Conservation (phyloP, 1,284 basidiomycete species). For the Ganoderma boninense region DNA sequence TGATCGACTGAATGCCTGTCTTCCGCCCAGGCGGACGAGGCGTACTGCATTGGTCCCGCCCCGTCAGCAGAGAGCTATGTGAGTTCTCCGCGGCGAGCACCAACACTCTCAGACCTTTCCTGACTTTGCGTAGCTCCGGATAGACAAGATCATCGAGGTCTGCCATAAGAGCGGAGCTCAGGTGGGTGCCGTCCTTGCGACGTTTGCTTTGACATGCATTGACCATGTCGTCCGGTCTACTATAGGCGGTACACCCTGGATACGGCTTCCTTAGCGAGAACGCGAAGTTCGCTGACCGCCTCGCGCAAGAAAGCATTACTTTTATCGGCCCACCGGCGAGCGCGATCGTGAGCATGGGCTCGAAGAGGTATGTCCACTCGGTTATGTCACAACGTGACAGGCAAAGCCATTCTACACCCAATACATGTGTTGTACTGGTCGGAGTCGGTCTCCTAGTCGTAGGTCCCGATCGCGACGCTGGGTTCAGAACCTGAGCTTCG, state of each 20-base stretch:
- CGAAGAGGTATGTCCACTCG: slow-evolving; percentile 82
- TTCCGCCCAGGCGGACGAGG: slow-evolving; percentile 85
- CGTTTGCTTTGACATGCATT: neutral
- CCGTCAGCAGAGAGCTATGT: slow-evolving; percentile 91
- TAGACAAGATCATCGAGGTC: slow-evolving; percentile 89
- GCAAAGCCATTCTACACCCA: too few relatives aligned
- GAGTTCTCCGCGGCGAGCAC: slow-evolving; percentile 41
- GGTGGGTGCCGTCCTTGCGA: slow-evolving; percentile 48
- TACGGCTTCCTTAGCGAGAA: slow-evolving; percentile 95
- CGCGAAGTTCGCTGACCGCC: slow-evolving; percentile 85
- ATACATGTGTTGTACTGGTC: too few relatives aligned
- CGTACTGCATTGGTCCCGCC: slow-evolving; percentile 92
- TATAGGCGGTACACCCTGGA: slow-evolving; percentile 84
- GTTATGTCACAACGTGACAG: too few relatives aligned
- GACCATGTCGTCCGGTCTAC: neutral
- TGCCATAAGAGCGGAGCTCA: slow-evolving; percentile 85
- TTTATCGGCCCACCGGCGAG: slow-evolving; percentile 96
- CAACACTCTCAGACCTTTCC: neutral
- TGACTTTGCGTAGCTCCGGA: slow-evolving; percentile 64
- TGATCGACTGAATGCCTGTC: neutral
- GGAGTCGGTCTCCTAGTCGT: too few relatives aligned
- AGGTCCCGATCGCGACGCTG: too few relatives aligned
- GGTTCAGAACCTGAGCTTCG: too few relatives aligned
- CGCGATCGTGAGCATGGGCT: slow-evolving; percentile 95
- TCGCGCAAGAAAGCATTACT: slow-evolving; percentile 89